Percentiles rank a stretch among this genome's conserved stretches.
phyloP scores from a whole-genome alignment of 768 basidiomycete species.

The Agaricus blazei region DNA sequence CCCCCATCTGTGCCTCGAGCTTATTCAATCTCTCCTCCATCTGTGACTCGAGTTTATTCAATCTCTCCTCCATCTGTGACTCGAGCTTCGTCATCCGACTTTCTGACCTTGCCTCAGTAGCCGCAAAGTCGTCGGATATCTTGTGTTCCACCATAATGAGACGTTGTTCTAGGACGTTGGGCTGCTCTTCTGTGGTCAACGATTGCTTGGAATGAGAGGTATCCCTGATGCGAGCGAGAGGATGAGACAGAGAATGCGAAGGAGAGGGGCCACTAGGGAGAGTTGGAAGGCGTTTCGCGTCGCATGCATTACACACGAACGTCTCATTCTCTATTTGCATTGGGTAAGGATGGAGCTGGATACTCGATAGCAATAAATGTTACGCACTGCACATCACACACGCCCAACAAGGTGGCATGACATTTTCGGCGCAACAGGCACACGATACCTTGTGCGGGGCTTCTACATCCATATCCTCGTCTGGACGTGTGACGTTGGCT shows the following conservation, averaged over 20 bases:
- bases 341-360: not conserved
- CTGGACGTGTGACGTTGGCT: conserved; percentile 2
- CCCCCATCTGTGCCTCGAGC: conserved; percentile 15
- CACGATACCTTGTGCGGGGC: conserved; percentile 9
- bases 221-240: conserved; percentile 24
- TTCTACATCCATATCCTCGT: not conserved
- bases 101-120: conserved; percentile 18
- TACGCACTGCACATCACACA: conserved; percentile 19
- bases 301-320: conserved; percentile 27
- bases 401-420: conserved; percentile 18
- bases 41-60: conserved; percentile 18
- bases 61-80: conserved; percentile 16
- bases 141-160: conserved; percentile 24
- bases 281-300: conserved; percentile 11
- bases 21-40: conserved; percentile 18
- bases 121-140: conserved; percentile 20
- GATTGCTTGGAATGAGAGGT: conserved; percentile 11
- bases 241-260: conserved; percentile 19
- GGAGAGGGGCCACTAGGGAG: conserved; percentile 12
- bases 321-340: conserved; percentile 19
- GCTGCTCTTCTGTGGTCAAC: conserved; percentile 19
- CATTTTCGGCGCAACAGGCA: conserved; percentile 16
- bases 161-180: conserved; percentile 23
- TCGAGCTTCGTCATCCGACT: conserved; percentile 23
- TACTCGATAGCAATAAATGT: not conserved